phyloP scores from a whole-genome alignment of 2,329 filamentous ascomycete genomes.

The Elsinoe australis region DNA sequence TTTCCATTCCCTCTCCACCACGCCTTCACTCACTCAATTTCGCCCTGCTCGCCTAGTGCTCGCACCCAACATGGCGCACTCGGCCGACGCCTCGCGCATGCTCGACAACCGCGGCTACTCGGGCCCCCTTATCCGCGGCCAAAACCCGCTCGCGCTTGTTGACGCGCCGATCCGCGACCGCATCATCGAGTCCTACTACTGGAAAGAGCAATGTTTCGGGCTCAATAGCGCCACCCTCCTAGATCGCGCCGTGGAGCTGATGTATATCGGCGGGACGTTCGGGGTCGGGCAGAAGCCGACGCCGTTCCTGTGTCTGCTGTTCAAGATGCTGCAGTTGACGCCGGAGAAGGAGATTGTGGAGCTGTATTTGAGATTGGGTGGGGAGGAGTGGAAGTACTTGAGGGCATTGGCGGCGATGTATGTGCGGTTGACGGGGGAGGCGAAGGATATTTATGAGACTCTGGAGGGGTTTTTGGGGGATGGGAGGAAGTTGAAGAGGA shows the following conservation, averaged over 20 bases:
- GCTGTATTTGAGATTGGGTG: constrained; percentile 71
- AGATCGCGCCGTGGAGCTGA: constrained; percentile 79
- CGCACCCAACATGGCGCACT: constrained; percentile 49
- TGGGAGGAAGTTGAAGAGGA: constrained; percentile 70
- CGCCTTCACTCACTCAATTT: neutral
- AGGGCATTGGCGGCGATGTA: constrained; percentile 88
- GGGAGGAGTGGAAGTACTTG: constrained; percentile 68
- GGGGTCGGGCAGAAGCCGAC: constrained; percentile 78
- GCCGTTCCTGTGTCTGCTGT: constrained; percentile 86
- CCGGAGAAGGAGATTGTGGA: constrained; percentile 70
- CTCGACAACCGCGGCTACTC: constrained; percentile 85
- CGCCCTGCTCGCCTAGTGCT: neutral
- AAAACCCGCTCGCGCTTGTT: constrained; percentile 92
- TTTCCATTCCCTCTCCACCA: constrained; percentile 7
- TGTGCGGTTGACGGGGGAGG: constrained; percentile 75
- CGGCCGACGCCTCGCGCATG: constrained; percentile 67
- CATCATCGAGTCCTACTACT: constrained; percentile 92
- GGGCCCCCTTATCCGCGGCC: constrained; percentile 70
- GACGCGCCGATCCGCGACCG: constrained; percentile 93
- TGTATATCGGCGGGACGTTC: constrained; percentile 80
- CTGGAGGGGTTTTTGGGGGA: constrained; percentile 81
- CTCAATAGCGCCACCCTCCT: constrained; percentile 75
- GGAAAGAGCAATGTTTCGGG: constrained; percentile 97
- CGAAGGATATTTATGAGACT: constrained; percentile 69
- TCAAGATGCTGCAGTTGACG: constrained; percentile 85